Percentiles rank a stretch among this genome's conserved stretches.
phyloP scores from a whole-genome alignment of 2,329 filamentous ascomycete genomes.

The Colletotrichum theobromicola region DNA sequence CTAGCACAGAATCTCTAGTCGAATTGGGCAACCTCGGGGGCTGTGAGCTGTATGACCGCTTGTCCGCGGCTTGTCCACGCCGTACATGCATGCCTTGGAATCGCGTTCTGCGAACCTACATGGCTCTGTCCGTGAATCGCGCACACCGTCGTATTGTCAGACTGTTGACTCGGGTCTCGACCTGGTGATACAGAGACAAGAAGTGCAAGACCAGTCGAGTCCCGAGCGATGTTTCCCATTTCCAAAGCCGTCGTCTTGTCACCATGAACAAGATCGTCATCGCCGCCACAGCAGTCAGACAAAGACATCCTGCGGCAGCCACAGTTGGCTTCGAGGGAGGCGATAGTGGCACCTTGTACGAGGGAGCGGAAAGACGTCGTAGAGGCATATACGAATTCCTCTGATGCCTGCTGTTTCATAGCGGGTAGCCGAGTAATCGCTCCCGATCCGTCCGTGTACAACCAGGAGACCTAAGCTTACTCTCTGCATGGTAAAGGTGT shows the following conservation, averaged over 20 bases:
- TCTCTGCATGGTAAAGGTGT: neutral
- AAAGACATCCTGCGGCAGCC: slow-evolving; percentile 13
- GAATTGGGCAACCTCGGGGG: neutral
- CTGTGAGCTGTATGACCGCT: neutral
- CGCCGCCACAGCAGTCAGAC: neutral
- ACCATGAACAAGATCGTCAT: neutral
- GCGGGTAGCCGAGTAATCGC: neutral
- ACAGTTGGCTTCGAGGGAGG: neutral
- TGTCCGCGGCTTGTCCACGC: neutral
- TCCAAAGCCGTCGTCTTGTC: neutral
- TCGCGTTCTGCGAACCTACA: neutral
- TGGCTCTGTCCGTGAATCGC: neutral
- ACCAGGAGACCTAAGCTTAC: neutral
- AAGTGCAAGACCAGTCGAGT: neutral
- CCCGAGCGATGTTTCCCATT: neutral
- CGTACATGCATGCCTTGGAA: neutral
- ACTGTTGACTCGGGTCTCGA: neutral
- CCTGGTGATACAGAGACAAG: neutral
- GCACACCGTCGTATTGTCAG: neutral
- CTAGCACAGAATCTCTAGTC: neutral
- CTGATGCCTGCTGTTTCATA: neutral
- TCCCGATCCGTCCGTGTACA: neutral
- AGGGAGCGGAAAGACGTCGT: neutral
- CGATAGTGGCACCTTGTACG: neutral
- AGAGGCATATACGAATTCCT: neutral